Conservation (phyloP, 2,329 filamentous ascomycete genomes). For the Epichloe elymi region DNA sequence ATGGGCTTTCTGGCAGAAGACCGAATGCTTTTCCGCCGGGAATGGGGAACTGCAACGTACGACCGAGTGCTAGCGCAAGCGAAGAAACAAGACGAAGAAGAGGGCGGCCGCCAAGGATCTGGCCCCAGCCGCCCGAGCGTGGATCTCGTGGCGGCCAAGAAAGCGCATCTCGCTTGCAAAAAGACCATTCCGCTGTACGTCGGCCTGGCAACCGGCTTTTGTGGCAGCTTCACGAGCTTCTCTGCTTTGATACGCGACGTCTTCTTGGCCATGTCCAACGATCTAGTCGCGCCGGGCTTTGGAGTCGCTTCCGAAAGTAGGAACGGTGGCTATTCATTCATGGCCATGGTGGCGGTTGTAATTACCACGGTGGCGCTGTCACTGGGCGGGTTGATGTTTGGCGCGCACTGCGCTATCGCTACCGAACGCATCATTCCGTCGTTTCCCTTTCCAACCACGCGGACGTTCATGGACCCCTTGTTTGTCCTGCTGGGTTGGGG, state of each 20-base stretch:
- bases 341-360: slow-evolving; percentile 66
- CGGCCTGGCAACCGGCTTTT: slow-evolving; percentile 75
- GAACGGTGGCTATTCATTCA: slow-evolving; percentile 67
- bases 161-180: slow-evolving; percentile 52
- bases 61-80: slow-evolving; percentile 21
- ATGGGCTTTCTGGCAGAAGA: slow-evolving; percentile 84
- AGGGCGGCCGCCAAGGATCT: slow-evolving; percentile 15
- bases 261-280: slow-evolving; percentile 69
- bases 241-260: slow-evolving; percentile 71
- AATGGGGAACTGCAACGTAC: slow-evolving; percentile 41
- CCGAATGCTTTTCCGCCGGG: slow-evolving; percentile 55
- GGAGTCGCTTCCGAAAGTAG: slow-evolving; percentile 31
- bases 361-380: slow-evolving; percentile 59
- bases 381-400: slow-evolving; percentile 54
- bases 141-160: slow-evolving; percentile 33
- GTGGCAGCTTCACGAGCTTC: slow-evolving; percentile 82
- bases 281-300: slow-evolving; percentile 34
- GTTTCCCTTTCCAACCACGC: slow-evolving; percentile 42
- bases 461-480: slow-evolving; percentile 49
- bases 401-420: slow-evolving; percentile 60
- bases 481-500: slow-evolving; percentile 54
- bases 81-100: slow-evolving; percentile 23
- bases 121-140: slow-evolving; percentile 8
- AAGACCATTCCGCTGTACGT: slow-evolving; percentile 84
- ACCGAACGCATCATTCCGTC: slow-evolving; percentile 46